phyloP scores from a whole-genome alignment of 148 eudicot genomes.

The Diospyros lotus region DNA sequence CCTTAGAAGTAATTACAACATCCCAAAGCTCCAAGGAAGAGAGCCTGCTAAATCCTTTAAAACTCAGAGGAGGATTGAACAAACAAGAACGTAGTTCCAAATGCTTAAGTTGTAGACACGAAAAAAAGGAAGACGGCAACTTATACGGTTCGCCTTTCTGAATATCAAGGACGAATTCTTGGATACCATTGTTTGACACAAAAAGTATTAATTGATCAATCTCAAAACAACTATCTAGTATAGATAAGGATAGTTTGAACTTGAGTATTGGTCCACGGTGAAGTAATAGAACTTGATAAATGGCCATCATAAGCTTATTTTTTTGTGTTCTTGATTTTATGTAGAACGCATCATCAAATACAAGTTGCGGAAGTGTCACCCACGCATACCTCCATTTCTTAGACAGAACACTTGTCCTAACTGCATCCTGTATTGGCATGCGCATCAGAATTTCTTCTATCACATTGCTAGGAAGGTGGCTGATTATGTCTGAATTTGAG shows the following conservation, averaged over 20 bases:
- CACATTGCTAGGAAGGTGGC: neutral
- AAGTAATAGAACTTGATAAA: slow-evolving; percentile 4
- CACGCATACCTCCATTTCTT: slow-evolving; percentile 17
- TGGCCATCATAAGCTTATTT: neutral
- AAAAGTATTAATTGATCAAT: neutral
- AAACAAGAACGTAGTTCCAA: slow-evolving; percentile 7
- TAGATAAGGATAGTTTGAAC: neutral
- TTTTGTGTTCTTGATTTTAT: neutral
- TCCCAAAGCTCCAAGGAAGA: neutral
- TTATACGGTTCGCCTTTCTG: neutral
- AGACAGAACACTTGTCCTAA: slow-evolving; percentile 22
- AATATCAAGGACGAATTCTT: neutral
- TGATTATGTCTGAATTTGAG: neutral
- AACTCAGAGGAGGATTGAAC: slow-evolving; percentile 7
- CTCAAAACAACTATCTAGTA: neutral
- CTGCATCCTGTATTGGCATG: slow-evolving; percentile 13
- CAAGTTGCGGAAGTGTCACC: slow-evolving; percentile 13
- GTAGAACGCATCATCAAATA: slow-evolving; percentile 10
- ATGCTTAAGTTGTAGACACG: neutral
- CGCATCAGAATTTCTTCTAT: slow-evolving; percentile 4
- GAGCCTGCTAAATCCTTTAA: slow-evolving; percentile 15
- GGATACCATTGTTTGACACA: neutral
- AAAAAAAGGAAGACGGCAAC: slow-evolving; percentile 4
- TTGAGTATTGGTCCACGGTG: slow-evolving; percentile 12
- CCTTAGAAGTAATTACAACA: neutral